Evolutionary conservation across 2,329 filamentous ascomycete genomes (phyloP).

Genomic region (Talaromyces sp.): DNA sequence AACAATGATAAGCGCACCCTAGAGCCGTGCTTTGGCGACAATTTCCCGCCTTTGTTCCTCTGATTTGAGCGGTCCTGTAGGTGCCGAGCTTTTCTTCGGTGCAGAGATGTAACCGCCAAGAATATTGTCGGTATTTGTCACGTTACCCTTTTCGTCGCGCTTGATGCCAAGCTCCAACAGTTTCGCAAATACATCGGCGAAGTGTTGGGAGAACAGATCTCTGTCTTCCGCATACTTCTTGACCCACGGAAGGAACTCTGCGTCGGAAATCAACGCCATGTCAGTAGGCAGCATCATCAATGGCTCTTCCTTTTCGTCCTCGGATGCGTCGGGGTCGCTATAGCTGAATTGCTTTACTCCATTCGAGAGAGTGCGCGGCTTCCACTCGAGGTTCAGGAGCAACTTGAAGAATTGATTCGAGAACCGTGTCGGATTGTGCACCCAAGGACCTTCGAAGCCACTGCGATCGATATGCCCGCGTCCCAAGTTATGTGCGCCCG

Average conservation of each 20-base stretch:
- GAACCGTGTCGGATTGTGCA: slow-evolving; percentile 58
- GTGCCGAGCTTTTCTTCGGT: slow-evolving; percentile 30
- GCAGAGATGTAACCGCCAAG: slow-evolving; percentile 56
- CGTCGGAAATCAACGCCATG: slow-evolving; percentile 56
- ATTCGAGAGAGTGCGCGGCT: slow-evolving; percentile 51
- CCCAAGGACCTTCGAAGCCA: slow-evolving; percentile 59
- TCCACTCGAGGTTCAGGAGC: slow-evolving; percentile 53
- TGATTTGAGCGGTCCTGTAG: slow-evolving; percentile 13
- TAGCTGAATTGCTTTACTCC: slow-evolving; percentile 59
- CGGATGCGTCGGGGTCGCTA: slow-evolving; percentile 52
- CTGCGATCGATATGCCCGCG: slow-evolving; percentile 55
- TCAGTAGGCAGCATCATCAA: slow-evolving; percentile 68
- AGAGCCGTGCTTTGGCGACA: slow-evolving; percentile 9
- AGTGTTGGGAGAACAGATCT: slow-evolving; percentile 60
- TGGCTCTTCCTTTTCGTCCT: slow-evolving; percentile 47
- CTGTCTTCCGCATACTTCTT: slow-evolving; percentile 59
- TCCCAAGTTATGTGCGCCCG: slow-evolving; percentile 57
- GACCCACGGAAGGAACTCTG: slow-evolving; percentile 55
- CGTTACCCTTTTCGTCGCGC: slow-evolving; percentile 51
- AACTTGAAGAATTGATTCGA: slow-evolving; percentile 58
- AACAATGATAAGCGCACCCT: neutral
- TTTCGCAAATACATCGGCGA: slow-evolving; percentile 58
- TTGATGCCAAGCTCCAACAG: slow-evolving; percentile 59
- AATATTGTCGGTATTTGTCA: slow-evolving; percentile 57
- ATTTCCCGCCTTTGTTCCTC: slow-evolving; percentile 9